Conservation (phyloP, 2,329 filamentous ascomycete genomes). For the Aspergillus sp. region DNA sequence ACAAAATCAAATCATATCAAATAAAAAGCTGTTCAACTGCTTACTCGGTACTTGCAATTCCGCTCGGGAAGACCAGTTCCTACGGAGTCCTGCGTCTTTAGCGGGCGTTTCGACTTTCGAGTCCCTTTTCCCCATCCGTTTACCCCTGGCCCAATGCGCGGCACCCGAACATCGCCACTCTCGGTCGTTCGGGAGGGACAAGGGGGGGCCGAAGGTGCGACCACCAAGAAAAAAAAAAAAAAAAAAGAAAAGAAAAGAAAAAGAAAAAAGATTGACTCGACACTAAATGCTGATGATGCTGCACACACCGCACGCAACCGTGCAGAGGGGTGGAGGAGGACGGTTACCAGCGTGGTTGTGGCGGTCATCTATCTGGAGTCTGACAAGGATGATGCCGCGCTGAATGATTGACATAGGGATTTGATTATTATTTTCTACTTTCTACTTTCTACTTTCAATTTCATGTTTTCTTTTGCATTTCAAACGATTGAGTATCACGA, state of each 20-base stretch:
- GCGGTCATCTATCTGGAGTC: not conserved
- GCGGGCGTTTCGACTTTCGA: conserved; percentile 7
- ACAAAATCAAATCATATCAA: not conserved
- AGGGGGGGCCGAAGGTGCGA: not conserved
- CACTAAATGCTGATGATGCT: not conserved
- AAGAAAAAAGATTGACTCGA: not conserved
- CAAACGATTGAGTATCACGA: no score
- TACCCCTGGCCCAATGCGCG: conserved; percentile 13
- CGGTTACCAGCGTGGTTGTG: not conserved
- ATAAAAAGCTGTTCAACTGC: no score
- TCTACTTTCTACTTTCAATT: not conserved
- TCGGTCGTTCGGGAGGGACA: not conserved
- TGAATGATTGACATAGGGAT: not conserved
- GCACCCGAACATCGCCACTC: conserved; percentile 1
- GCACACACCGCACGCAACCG: conserved; percentile 1
- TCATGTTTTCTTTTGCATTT: no score
- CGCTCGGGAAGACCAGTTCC: no score
- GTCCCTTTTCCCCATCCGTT: conserved; percentile 6
- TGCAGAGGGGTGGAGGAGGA: not conserved
- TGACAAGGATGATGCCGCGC: not conserved
- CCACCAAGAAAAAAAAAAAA: not conserved
- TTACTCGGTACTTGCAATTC: not conserved
- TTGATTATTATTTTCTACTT: not conserved
- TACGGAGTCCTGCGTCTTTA: not conserved
- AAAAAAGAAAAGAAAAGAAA: no score